These are phyloP conservation scores for Pseudogymnoascus verrucosus DNA, from an alignment of 2,329 filamentous ascomycete species.

Conservation along the genomic window DNA sequence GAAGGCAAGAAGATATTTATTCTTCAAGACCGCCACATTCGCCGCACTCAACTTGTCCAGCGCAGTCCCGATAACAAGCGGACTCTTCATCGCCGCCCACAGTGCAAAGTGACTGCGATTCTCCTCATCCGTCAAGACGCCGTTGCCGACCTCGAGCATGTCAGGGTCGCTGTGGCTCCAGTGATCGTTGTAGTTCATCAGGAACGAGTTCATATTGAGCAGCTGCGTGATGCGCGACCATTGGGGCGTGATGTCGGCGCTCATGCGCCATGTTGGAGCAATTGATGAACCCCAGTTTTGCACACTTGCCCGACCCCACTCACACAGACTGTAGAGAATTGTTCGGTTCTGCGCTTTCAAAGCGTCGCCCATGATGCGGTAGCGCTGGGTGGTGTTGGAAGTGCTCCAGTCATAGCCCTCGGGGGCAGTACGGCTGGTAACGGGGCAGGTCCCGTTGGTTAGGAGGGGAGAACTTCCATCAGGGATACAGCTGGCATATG, in stretches of 20 bases:
- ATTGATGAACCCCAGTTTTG: constrained; percentile 41
- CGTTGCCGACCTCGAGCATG: constrained; percentile 21
- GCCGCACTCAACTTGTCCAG: constrained; percentile 19
- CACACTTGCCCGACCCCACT: constrained; percentile 45
- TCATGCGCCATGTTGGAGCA: constrained; percentile 41
- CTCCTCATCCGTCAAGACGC: constrained; percentile 17
- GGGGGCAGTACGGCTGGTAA: constrained; percentile 31
- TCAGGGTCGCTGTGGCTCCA: constrained; percentile 26
- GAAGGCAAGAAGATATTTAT: constrained; percentile 20
- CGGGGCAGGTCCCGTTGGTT: constrained; percentile 36
- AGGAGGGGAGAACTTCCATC: constrained; percentile 27
- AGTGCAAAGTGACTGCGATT: constrained; percentile 7
- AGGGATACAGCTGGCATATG: constrained; percentile 33
- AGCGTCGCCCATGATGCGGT: constrained; percentile 43
- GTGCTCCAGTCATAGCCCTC: constrained; percentile 41
- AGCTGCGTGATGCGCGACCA: constrained; percentile 29
- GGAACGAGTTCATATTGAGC: constrained; percentile 31
- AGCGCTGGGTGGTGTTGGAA: constrained; percentile 41
- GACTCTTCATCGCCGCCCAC: constrained; percentile 8
- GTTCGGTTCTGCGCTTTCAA: constrained; percentile 35
- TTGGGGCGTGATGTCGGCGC: constrained; percentile 33
- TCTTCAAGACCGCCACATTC: constrained; percentile 25
- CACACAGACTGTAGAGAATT: constrained; percentile 45
- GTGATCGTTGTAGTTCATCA: constrained; percentile 29
- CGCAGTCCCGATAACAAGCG: background rate